phyloP scores from a whole-genome alignment of 2,329 filamentous ascomycete genomes.

The Neonectria coccinea region DNA sequence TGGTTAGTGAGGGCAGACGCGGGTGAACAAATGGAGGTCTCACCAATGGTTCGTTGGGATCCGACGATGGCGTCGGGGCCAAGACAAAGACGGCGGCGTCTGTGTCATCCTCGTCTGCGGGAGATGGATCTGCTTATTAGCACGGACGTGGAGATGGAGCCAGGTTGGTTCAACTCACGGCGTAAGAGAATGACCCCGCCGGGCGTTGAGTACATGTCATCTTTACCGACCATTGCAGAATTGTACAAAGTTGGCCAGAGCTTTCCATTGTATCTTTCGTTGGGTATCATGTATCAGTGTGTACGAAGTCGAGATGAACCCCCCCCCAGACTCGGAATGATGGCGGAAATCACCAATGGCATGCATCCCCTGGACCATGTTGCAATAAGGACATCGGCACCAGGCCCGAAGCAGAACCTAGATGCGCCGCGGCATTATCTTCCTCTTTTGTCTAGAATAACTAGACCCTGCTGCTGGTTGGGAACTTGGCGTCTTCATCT shows the following conservation, averaged over 20 bases:
- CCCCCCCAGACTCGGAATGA: not conserved
- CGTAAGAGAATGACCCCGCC: constrained; percentile 36
- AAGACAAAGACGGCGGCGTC: constrained; percentile 36
- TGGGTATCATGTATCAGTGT: no score
- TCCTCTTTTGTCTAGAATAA: constrained; percentile 41
- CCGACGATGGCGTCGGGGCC: constrained; percentile 37
- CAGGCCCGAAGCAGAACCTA: constrained; percentile 29
- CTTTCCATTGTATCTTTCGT: no score
- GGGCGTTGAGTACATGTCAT: constrained; percentile 19
- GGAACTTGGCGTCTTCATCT: not conserved
- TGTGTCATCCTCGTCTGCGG: constrained; percentile 31
- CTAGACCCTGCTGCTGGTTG: constrained; percentile 1
- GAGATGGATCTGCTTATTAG: not conserved
- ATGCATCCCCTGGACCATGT: not conserved
- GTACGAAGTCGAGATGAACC: no score
- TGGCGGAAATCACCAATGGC: not conserved
- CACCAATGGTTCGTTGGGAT: constrained; percentile 51
- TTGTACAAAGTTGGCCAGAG: no score
- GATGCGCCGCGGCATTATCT: constrained; percentile 43
- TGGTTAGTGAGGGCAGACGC: not conserved
- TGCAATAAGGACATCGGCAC: constrained; percentile 20
- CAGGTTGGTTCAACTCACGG: constrained; percentile 21
- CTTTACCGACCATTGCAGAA: constrained; percentile 26
- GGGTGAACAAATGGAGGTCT: not conserved
- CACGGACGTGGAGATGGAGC: not conserved